Conservation (phyloP, 305 asterid species). For the Fraxinus paxiana region DNA sequence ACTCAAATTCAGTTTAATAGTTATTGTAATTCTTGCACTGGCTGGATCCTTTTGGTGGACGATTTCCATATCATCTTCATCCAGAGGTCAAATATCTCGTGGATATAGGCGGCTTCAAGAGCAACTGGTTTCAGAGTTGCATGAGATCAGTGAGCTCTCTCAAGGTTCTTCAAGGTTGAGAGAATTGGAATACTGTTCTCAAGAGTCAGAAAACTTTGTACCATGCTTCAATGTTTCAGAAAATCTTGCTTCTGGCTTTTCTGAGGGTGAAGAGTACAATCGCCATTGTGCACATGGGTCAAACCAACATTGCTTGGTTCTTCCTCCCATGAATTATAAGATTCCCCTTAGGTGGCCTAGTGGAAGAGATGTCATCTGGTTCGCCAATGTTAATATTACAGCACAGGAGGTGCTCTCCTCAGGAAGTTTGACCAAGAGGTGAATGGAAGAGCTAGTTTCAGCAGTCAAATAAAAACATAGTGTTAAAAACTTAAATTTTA, state of each 20-base stretch:
- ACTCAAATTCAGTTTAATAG: constrained; percentile 65
- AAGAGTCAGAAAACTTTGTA: constrained; percentile 71
- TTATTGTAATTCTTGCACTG: constrained; percentile 74
- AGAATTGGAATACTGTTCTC: constrained; percentile 75
- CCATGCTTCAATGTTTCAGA: constrained; percentile 87
- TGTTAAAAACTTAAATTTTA: not conserved
- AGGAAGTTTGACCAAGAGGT: constrained; percentile 96
- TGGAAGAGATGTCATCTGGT: constrained; percentile 94
- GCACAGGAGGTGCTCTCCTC: constrained; percentile 95
- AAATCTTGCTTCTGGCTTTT: constrained; percentile 62
- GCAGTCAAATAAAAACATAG: constrained; percentile 8
- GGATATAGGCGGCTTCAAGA: constrained; percentile 87
- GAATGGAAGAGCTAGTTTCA: constrained; percentile 27
- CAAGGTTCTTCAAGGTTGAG: constrained; percentile 53
- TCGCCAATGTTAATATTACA: constrained; percentile 86
- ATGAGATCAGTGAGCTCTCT: constrained; percentile 81
- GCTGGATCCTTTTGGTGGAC: constrained; percentile 95
- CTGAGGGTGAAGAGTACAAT: constrained; percentile 61
- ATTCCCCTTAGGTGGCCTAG: constrained; percentile 90
- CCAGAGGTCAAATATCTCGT: constrained; percentile 66
- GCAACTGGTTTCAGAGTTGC: constrained; percentile 73
- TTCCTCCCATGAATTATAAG: constrained; percentile 73
- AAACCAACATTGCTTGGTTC: constrained; percentile 76
- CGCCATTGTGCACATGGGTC: constrained; percentile 64
- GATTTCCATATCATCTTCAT: constrained; percentile 57